These are phyloP conservation scores for Mycena kentingensis DNA, from an alignment of 768 basidiomycete species.

Conservation along the genomic window DNA sequence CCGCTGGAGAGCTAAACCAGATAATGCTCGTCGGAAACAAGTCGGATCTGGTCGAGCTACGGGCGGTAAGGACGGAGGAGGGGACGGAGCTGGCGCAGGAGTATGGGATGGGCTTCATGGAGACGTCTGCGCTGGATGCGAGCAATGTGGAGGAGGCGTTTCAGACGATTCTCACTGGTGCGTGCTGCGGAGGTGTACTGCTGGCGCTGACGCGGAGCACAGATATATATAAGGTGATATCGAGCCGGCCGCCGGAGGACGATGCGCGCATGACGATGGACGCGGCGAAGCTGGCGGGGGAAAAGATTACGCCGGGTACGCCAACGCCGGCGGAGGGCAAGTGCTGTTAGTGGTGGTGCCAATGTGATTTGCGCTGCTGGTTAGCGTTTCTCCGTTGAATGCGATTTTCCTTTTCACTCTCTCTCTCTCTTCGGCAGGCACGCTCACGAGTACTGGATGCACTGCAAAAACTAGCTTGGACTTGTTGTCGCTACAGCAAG, in stretches of 20 bases:
- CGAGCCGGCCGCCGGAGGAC: background rate
- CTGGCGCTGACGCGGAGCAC: background rate
- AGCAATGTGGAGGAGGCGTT: background rate
- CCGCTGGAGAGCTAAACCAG: too few relatives aligned
- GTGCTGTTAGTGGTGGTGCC: conserved; percentile 1
- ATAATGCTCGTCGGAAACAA: background rate
- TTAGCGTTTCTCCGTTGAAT: too few relatives aligned
- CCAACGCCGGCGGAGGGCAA: background rate
- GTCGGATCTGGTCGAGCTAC: background rate
- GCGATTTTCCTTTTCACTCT: too few relatives aligned
- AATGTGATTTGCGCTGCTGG: too few relatives aligned
- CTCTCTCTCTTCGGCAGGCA: too few relatives aligned
- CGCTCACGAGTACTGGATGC: too few relatives aligned
- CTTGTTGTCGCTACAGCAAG: too few relatives aligned
- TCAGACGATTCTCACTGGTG: background rate
- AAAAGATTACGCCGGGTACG: background rate
- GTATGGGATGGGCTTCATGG: background rate
- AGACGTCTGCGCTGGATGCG: conserved; percentile 3
- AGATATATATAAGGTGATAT: background rate
- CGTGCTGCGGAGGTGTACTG: background rate
- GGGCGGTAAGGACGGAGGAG: background rate
- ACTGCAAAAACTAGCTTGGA: too few relatives aligned
- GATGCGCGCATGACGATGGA: background rate
- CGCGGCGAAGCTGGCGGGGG: background rate
- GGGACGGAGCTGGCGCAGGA: background rate